phyloP scores from a whole-genome alignment of 495 filamentous ascomycete genomes.

The Hypoxylon fuscum region DNA sequence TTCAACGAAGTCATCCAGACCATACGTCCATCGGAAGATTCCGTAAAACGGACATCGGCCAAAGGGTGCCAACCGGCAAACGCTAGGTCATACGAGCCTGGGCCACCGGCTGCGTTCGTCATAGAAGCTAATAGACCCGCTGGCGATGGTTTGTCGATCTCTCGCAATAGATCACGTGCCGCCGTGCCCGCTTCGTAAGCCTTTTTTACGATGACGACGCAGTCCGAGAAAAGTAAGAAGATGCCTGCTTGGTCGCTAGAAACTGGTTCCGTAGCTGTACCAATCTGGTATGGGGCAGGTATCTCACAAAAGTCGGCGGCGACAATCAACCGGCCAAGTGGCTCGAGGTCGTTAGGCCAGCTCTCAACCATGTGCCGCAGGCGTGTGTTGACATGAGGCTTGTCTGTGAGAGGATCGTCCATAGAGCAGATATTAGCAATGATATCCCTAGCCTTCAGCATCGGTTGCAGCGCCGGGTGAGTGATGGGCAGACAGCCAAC shows the following conservation, averaged over 20 bases:
- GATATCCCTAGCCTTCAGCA: conserved; percentile 87
- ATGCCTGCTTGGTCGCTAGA: conserved; percentile 65
- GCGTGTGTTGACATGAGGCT: conserved; percentile 73
- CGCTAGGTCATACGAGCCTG: conserved; percentile 68
- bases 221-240: conserved; percentile 85
- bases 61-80: conserved; percentile 78
- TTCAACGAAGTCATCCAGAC: conserved; percentile 74
- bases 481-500: conserved; percentile 80
- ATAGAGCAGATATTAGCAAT: conserved; percentile 95
- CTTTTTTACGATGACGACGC: conserved; percentile 78
- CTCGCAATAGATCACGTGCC: conserved; percentile 80
- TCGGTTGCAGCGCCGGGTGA: conserved; percentile 79
- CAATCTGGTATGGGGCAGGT: conserved; percentile 69
- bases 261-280: conserved; percentile 42
- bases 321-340: conserved; percentile 81
- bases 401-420: conserved; percentile 72
- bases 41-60: conserved; percentile 76
- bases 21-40: conserved; percentile 75
- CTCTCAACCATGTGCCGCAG: conserved; percentile 77
- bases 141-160: conserved; percentile 78
- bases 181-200: conserved; percentile 66
- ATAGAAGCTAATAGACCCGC: conserved; percentile 63
- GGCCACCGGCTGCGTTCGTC: conserved; percentile 62
- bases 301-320: conserved; percentile 85
- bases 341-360: conserved; percentile 80